phyloP scores from a whole-genome alignment of 2,329 filamentous ascomycete species.

The Fusarium metavorans region DNA sequence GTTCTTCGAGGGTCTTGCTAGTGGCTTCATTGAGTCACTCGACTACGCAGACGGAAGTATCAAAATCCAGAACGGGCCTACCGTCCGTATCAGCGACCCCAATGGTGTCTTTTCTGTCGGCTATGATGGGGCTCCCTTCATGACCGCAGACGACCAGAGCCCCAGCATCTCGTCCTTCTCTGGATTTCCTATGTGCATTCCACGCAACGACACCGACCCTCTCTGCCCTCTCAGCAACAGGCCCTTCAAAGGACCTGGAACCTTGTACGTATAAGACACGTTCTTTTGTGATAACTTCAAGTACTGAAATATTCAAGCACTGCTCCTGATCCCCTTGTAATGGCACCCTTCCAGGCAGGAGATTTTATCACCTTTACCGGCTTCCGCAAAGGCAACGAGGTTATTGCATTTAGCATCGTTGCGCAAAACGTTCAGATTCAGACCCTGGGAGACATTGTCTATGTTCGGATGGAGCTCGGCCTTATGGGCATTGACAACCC shows the following conservation, averaged over 20 bases:
- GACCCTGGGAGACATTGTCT: constrained; percentile 48
- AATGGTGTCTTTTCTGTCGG: constrained; percentile 57
- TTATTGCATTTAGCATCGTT: constrained; percentile 52
- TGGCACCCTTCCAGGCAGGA: constrained; percentile 52
- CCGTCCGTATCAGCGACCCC: constrained; percentile 58
- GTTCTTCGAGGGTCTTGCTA: constrained; percentile 52
- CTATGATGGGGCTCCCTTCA: constrained; percentile 53
- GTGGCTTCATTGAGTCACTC: constrained; percentile 52
- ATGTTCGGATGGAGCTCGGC: constrained; percentile 51
- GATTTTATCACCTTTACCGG: constrained; percentile 53
- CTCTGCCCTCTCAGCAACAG: constrained; percentile 51
- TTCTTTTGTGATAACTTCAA: background rate
- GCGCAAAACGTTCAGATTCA: constrained; percentile 53
- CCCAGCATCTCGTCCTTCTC: constrained; percentile 61
- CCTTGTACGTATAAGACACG: constrained; percentile 37
- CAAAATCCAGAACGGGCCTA: constrained; percentile 49
- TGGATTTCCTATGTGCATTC: constrained; percentile 66
- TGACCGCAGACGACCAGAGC: constrained; percentile 61
- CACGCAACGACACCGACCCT: constrained; percentile 53
- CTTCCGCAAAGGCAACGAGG: constrained; percentile 46
- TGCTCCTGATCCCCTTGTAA: constrained; percentile 50
- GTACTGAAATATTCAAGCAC: constrained; percentile 36
- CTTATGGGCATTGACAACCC: constrained; percentile 52
- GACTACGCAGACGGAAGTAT: constrained; percentile 49
- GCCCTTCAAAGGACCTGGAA: constrained; percentile 48